Evolutionary conservation across 768 basidiomycete species (phyloP).

Genomic region (Russula compacta): DNA sequence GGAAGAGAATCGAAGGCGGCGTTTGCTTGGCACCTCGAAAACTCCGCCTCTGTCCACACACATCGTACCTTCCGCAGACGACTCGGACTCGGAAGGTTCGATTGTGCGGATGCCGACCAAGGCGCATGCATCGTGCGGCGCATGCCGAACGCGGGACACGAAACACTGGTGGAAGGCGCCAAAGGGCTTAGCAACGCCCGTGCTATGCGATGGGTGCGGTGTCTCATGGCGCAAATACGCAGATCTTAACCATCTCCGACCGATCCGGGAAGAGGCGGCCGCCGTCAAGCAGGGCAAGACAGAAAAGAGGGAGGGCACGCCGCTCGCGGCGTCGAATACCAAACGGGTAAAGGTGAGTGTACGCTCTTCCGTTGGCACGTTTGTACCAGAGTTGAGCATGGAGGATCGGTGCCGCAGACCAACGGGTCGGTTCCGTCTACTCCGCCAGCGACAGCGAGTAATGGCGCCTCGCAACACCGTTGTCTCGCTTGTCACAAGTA

Average conservation of each 20-base stretch:
- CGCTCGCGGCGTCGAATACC: conserved; percentile 38
- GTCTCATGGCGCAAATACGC: conserved; percentile 91
- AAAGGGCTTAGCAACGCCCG: conserved; percentile 64
- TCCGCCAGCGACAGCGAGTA: conserved; percentile 43
- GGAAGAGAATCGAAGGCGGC: conserved; percentile 44
- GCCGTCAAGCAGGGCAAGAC: conserved; percentile 29
- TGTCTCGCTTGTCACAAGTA: conserved; percentile 69
- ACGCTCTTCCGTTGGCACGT: not conserved
- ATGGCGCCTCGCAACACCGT: conserved; percentile 46
- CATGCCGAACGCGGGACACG: conserved; percentile 76
- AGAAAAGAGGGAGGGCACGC: conserved; percentile 57
- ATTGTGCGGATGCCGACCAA: conserved; percentile 50
- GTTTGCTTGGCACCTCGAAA: conserved; percentile 6
- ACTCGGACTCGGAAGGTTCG: conserved; percentile 70
- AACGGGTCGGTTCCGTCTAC: conserved; percentile 41
- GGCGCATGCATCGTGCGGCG: conserved; percentile 59
- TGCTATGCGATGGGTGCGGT: conserved; percentile 82
- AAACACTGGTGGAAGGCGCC: conserved; percentile 88
- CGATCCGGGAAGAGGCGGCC: conserved; percentile 56
- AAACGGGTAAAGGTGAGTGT: conserved; percentile 56
- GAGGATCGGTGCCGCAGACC: conserved; percentile 30
- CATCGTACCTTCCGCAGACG: not conserved
- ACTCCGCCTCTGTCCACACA: not conserved
- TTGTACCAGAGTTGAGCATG: not conserved
- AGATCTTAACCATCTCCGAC: conserved; percentile 63